These are phyloP conservation scores for Euphorbia peplus DNA, from an alignment of 345 rosid species.

Conservation along the genomic window DNA sequence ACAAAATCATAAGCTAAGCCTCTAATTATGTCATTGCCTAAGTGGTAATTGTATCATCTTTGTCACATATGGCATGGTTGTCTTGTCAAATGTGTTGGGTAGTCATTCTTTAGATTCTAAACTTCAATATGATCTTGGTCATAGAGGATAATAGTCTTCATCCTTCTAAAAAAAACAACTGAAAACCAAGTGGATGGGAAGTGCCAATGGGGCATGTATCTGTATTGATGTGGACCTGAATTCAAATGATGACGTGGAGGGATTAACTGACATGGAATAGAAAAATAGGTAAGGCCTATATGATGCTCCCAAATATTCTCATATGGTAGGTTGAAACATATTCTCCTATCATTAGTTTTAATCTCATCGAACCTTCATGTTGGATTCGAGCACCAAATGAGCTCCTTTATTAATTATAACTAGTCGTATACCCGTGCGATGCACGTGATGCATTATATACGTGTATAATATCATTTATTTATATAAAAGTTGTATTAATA, in stretches of 20 bases:
- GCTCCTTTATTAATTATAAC: slow-evolving; percentile 2
- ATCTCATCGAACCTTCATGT: background rate
- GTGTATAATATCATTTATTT: too few relatives aligned
- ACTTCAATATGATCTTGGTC: background rate
- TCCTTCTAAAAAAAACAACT: background rate
- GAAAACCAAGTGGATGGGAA: background rate
- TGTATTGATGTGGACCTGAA: background rate
- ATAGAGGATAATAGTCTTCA: background rate
- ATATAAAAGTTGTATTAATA: too few relatives aligned
- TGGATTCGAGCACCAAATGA: background rate
- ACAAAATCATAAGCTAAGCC: background rate
- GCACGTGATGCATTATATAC: too few relatives aligned
- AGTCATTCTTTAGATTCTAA: background rate
- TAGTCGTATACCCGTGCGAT: too few relatives aligned
- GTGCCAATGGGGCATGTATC: background rate
- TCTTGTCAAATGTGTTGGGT: background rate
- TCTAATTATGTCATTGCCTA: background rate
- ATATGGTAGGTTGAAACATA: background rate
- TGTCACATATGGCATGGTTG: background rate
- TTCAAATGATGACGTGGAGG: background rate
- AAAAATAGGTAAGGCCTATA: background rate
- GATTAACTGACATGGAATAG: background rate
- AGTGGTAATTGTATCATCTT: background rate
- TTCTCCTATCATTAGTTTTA: background rate
- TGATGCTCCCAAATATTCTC: background rate